Percentiles rank a stretch among this genome's conserved stretches.
phyloP scores from a whole-genome alignment of 73 alveolate species.

The Symbiodinium natans region DNA sequence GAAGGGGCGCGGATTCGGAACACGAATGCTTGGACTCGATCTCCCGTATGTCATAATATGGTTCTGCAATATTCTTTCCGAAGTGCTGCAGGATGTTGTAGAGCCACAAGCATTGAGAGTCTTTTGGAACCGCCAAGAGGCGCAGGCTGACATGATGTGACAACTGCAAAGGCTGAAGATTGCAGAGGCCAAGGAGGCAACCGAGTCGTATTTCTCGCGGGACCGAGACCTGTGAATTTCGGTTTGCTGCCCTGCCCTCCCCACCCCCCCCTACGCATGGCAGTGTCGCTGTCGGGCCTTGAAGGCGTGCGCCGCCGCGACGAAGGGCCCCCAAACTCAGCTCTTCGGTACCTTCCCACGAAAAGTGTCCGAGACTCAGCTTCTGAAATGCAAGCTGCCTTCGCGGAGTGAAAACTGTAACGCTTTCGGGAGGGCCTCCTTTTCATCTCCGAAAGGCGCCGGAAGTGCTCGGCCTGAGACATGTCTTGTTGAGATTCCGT shows the following conservation, averaged over 20 bases:
- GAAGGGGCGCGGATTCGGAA: no score
- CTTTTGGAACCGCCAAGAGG: no score
- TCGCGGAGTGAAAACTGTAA: neutral
- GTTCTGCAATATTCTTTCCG: no score
- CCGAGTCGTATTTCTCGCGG: slow-evolving; percentile 76
- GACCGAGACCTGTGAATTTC: slow-evolving; percentile 47
- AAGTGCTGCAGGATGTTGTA: no score
- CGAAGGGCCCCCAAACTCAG: slow-evolving; percentile 83
- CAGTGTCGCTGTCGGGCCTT: neutral
- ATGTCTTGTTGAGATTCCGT: no score
- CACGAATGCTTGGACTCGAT: no score
- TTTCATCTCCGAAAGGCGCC: slow-evolving; percentile 90
- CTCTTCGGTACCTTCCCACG: slow-evolving; percentile 53
- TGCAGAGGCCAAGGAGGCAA: neutral
- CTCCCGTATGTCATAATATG: no score
- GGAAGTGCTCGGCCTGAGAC: slow-evolving; percentile 79
- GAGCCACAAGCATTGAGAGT: no score
- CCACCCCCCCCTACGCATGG: no score
- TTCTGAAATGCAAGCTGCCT: neutral
- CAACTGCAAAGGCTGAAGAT: no score
- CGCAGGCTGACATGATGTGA: no score
- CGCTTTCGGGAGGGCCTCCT: neutral
- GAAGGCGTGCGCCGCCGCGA: slow-evolving; percentile 82
- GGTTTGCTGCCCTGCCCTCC: no score
- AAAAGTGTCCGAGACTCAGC: neutral